Evolutionary conservation across 495 filamentous ascomycete species (phyloP).

Genomic region (Neurospora tetrasperma): DNA sequence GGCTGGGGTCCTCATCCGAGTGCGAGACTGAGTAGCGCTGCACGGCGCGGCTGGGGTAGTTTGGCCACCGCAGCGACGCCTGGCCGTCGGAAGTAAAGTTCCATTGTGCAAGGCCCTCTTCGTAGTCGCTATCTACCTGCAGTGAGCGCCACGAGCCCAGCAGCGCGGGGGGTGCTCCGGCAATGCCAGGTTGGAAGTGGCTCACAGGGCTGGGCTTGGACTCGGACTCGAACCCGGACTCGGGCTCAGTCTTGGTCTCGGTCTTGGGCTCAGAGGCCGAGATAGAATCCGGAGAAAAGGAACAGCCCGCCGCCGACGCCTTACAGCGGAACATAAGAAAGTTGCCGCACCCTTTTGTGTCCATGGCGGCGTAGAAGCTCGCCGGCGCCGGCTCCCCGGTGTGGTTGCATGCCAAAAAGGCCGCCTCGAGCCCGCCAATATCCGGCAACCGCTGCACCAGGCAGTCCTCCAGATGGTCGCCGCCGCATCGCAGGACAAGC

Average conservation of each 20-base stretch:
- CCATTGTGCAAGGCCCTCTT: conserved; percentile 1
- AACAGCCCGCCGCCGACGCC: background rate
- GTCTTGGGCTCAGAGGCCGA: background rate
- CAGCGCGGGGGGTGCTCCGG: background rate
- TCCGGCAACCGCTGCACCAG: conserved; percentile 1
- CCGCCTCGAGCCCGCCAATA: conserved; percentile 1
- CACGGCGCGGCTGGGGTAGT: conserved; percentile 1
- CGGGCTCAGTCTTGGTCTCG: background rate
- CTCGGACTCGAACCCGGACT: background rate
- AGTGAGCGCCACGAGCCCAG: conserved; percentile 2
- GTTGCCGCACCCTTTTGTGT: background rate
- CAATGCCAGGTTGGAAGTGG: conserved; percentile 4
- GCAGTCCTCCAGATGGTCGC: conserved; percentile 2
- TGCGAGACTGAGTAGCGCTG: conserved; percentile 3
- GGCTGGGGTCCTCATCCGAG: background rate
- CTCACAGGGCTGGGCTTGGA: background rate
- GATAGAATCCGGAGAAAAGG: background rate
- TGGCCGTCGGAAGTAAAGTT: conserved; percentile 2
- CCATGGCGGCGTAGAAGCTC: conserved; percentile 2
- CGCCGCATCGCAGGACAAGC: background rate
- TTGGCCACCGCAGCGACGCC: background rate
- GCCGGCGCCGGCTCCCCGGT: conserved; percentile 1
- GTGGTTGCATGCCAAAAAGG: conserved; percentile 2
- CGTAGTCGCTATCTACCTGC: background rate
- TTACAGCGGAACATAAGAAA: conserved; percentile 4